Conservation (phyloP, 2,329 filamentous ascomycete species). For the Hypoxylon sp. region DNA sequence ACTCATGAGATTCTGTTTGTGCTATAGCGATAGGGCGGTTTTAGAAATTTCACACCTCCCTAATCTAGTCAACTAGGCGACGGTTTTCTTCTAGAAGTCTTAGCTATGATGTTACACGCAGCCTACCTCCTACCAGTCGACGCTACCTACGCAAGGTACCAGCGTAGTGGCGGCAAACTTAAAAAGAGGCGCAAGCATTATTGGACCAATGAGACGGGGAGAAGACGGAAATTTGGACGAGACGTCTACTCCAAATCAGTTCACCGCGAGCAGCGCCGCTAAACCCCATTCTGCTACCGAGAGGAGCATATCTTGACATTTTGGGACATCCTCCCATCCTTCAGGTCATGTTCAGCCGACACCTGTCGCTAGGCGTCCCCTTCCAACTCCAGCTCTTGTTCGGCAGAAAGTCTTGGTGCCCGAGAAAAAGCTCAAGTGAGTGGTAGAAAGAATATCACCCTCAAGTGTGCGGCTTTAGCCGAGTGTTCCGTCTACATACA, state of each 20-base stretch:
- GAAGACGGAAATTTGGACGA: constrained; percentile 30
- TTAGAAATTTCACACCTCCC: constrained; percentile 23
- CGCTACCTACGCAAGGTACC: neutral
- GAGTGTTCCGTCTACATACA: constrained; percentile 32
- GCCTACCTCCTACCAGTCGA: too few species aligned
- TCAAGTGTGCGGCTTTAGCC: constrained; percentile 28
- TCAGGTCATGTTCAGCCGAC: constrained; percentile 40
- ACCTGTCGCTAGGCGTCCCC: constrained; percentile 35
- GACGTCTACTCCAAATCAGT: constrained; percentile 38
- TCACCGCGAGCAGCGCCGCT: constrained; percentile 42
- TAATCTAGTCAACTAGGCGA: constrained; percentile 13
- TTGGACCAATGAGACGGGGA: constrained; percentile 29
- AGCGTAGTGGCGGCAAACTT: constrained; percentile 9
- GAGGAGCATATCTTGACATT: constrained; percentile 39
- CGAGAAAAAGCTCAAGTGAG: constrained; percentile 40
- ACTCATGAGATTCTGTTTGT: constrained; percentile 12
- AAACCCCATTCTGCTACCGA: constrained; percentile 45
- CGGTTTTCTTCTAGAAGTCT: constrained; percentile 37
- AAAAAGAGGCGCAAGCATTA: constrained; percentile 19
- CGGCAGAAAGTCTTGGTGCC: constrained; percentile 27
- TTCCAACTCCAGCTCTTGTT: constrained; percentile 31
- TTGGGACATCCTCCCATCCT: constrained; percentile 43
- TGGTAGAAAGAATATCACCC: constrained; percentile 13
- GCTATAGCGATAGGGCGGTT: constrained; percentile 17
- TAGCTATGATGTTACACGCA: constrained; percentile 30